Evolutionary conservation across 2,329 filamentous ascomycete genomes (phyloP), one percentile per base, ranked within the genome.

Genomic region (Pseudogymnoascus sp.): DNA sequence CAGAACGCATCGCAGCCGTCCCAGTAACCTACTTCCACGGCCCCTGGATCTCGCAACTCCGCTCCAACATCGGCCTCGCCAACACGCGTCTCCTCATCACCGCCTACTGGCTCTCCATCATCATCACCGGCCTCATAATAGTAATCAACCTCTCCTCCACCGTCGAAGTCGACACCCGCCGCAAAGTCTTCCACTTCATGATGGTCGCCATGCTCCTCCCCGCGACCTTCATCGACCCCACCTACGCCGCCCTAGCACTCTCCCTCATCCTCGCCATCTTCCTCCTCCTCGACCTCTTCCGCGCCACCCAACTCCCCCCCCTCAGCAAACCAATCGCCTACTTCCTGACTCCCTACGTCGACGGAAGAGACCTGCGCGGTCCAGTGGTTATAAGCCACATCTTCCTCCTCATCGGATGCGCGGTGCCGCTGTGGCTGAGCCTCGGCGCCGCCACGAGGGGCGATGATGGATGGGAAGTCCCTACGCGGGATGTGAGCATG

Each of bases 101-200:
- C 61, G 82, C 74, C 3, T 96, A 96, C 77, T 97, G 88, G 79
- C 66, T 86, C 1, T 66, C 74, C 3, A 84, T 95, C 60, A 81
- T 97, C 14, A 71, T 82, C 14, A 71, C 84, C 1, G 94, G 93
- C 0, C 80, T 97, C 36, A 75, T 85, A 8, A 79, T 89, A 3
- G 90, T 97, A 6, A 83, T 94, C 59, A 83, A 81, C 41, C 81
- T 96, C 37, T 89, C 88, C 39, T 78, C 85, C 2, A 78, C 90
- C 58, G 92, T 89, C 66, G 92, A 97, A 74, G 93, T 99, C 53
- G 94, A 99, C 75, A 99, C 94, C 1, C 84, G 94, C 58, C 86
- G 94, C 58, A 99, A 99, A 74, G 90, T 97, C 22, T 99, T 99
- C 73, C 94, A 99, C 73, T 95, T 95, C 67, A 96, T 93, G 82